Evolutionary conservation across 768 basidiomycete genomes (phyloP), one percentile per base, ranked within the genome.

Genomic region (Suillus lakei): DNA sequence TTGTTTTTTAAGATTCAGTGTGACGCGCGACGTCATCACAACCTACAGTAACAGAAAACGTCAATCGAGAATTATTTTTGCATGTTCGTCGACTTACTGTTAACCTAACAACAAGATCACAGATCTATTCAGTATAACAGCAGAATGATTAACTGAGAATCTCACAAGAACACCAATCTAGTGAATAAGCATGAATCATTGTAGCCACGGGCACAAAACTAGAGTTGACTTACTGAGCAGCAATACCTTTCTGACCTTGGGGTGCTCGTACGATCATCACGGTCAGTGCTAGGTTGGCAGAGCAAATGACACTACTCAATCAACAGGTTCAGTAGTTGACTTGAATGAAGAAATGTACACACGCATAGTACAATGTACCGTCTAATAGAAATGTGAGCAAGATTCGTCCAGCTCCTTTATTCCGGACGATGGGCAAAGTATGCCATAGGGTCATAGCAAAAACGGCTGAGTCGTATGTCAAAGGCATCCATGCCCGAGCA

Each of bases 361-460:
- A 84, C 84, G 74, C 76, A 66, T 84, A 85, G 66, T 85, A 85
- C 5, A 84, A 70, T 23, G 84, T 59, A 7, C 83, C 84, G 69
- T 84, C 83, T 70, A 81, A 77, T 6, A 84, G 75, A 7, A 85
- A 67, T 15, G 78, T 74, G 50, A 75, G 79, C 64, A 81, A 71
- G 38, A 84, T 76, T 60, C 21, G 78, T 75, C 73, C 65, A 6
- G 72, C 62, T 60, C 76, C 74, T 66, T 71, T 68, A 39, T 74
- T 72, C 34, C 73, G 69, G 21, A 81, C 73, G 2, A 78, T 71
- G 8, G 82, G 83, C 1, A 80, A 56, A 3, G 80, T 81, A 23
- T 76, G 76, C 61, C 73, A 71, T 28, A 84, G 67, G 0, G 81
- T 84, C 21, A 84, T 70, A 7, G 64, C 70, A 51, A 84, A 74